Evolutionary conservation across 2,329 filamentous ascomycete genomes (phyloP), one percentile per base, ranked within the genome.

Genomic region (Nothophoma quercina): DNA sequence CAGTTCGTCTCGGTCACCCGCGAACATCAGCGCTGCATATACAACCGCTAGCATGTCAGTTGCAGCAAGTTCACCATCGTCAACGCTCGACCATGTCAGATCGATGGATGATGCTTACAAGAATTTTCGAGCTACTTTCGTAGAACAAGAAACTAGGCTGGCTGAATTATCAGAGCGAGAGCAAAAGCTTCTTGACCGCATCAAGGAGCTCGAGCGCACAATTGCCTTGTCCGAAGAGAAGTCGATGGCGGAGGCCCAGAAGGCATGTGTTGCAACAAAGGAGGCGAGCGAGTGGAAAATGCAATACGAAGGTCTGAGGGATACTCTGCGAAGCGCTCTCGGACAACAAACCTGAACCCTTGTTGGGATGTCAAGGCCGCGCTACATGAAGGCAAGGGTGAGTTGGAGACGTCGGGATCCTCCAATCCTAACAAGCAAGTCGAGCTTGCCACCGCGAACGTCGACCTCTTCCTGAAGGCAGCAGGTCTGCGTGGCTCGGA

Each of bases 401-500:
- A 16, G 4, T 32, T 32, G 30, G 30, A 32, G 30, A 32, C 15
- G 7, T 18, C 30, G 30, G 15, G 30, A 18, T 32, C 13, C 13
- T 9, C 30, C 30, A 16, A 4, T 16, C 28, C 13, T 30, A 32
- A 32, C 3, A 18, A 34, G 10, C 45, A 49, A 15, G 28, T 49
- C 2, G 9, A 29, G 10, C 30, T 41, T 7, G 45, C 45, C 12
- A 35, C 42, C 13, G 21, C 41, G n/a, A 49, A 49, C 16, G 36
- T 49, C 18, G 45, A 49, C 30, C 19, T 26, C 9, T 16, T 40
- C 3, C 36, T 49, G 0, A 16, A 34, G 7, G 29, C 28, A 3
- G 29, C 36, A n/a, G 45, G 45, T n/a, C 25, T 41, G 12, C 45
- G 36, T 5, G 45, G 45, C 2, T 49, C 36, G 45, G 45, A 49